Conservation (phyloP, 129 eudicot species). For the Pulicaria dysenterica region DNA sequence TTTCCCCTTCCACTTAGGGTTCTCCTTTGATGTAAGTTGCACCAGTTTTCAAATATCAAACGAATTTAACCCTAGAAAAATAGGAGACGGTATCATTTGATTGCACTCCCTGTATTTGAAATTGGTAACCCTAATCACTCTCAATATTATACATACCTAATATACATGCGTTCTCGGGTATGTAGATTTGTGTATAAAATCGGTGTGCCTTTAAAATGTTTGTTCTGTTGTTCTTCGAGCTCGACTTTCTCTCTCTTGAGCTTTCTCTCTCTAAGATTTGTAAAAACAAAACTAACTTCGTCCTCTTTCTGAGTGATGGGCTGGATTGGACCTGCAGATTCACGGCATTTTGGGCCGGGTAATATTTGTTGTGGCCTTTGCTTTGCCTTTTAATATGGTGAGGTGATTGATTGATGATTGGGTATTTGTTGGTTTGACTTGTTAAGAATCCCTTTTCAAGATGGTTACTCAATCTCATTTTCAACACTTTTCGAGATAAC, state of each 20-base stretch:
- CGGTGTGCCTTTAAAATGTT: neutral
- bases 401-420: neutral
- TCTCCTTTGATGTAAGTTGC: conserved; percentile 27
- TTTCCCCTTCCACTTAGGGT: conserved; percentile 34
- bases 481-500: neutral
- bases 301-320: conserved; percentile 46
- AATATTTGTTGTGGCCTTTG: neutral
- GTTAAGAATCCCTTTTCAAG: neutral
- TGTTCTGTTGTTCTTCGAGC: conserved; percentile 47
- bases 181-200: conserved; percentile 29
- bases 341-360: conserved; percentile 10
- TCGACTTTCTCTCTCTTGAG: conserved; percentile 42
- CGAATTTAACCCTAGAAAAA: conserved; percentile 43
- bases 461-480: conserved; percentile 29
- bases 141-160: conserved; percentile 14
- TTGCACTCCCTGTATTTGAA: conserved; percentile 3
- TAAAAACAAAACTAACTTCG: conserved; percentile 42
- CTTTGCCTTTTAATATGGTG: neutral
- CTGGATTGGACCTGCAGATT: conserved; percentile 49
- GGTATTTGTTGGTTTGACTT: conserved; percentile 16
- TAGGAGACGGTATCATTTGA: conserved; percentile 15
- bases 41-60: conserved; percentile 41
- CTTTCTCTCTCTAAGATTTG: conserved; percentile 41
- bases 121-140: conserved; percentile 16
- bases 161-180: conserved; percentile 23